Percentiles rank a stretch among this genome's conserved stretches.
phyloP scores from a whole-genome alignment of 129 eudicot genomes.

The Sambucus nigra region DNA sequence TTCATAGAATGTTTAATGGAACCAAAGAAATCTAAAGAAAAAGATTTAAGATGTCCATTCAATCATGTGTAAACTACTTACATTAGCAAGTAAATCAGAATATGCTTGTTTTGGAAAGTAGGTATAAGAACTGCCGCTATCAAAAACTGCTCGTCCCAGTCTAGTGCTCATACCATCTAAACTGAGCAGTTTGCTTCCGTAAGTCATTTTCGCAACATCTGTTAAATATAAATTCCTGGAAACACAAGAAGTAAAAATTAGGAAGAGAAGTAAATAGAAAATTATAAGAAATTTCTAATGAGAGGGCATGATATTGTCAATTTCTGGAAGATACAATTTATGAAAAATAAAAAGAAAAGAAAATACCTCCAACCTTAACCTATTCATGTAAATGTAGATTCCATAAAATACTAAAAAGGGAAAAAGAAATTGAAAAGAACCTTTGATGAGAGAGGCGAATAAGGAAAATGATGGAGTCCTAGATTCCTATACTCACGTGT shows the following conservation, averaged over 20 bases:
- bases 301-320: not conserved
- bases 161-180: constrained; percentile 32
- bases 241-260: not conserved
- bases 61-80: constrained; percentile 18
- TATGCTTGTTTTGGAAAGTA: constrained; percentile 65
- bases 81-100: constrained; percentile 37
- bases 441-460: too few relatives aligned
- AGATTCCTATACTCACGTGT: constrained; percentile 36
- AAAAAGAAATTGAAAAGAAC: too few relatives aligned
- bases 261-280: not conserved
- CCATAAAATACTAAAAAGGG: too few relatives aligned
- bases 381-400: too few relatives aligned
- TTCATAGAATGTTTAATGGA: not conserved
- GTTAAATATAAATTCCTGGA: constrained; percentile 50
- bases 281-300: not conserved
- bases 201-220: constrained; percentile 40
- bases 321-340: not conserved
- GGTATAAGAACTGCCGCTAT: constrained; percentile 80
- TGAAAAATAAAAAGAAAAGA: not conserved
- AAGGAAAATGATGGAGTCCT: too few relatives aligned
- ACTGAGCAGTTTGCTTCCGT: constrained; percentile 40
- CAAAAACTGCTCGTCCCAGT: constrained; percentile 41
- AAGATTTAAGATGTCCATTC: not conserved
- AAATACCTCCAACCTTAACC: too few relatives aligned
- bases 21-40: not conserved